Percentiles rank a stretch among this genome's conserved stretches.
Conservation (phyloP, 73 alveolate species). For the Paramecium bursaria region DNA sequence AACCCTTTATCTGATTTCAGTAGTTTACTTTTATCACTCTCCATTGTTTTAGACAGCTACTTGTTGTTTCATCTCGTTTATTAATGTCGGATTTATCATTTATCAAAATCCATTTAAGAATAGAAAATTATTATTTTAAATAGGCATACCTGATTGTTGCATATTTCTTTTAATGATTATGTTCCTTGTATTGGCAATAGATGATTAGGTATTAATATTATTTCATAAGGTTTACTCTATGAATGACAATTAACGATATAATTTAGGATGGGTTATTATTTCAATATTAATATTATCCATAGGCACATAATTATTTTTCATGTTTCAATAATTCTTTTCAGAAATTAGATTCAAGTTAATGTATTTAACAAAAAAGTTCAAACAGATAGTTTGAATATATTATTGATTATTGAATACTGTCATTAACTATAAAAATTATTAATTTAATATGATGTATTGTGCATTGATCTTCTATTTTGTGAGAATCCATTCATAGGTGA, state of each 20-base stretch:
- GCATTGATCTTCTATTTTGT: too few species aligned
- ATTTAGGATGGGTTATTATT: slow-evolving; percentile 47
- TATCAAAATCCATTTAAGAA: slow-evolving; percentile 46
- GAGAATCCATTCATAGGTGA: too few species aligned
- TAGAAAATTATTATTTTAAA: neutral
- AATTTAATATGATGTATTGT: too few species aligned
- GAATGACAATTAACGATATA: slow-evolving; percentile 8
- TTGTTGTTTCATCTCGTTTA: slow-evolving; percentile 34
- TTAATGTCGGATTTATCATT: neutral
- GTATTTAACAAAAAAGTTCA: too few species aligned
- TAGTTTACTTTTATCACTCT: slow-evolving; percentile 21
- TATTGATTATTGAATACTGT: too few species aligned
- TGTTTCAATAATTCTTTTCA: too few species aligned
- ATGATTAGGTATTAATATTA: slow-evolving; percentile 8
- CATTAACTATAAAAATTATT: too few species aligned
- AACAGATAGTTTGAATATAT: too few species aligned
- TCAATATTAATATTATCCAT: slow-evolving; percentile 17
- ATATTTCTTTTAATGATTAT: slow-evolving; percentile 19
- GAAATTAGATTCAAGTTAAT: too few species aligned
- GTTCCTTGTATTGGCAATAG: slow-evolving; percentile 27
- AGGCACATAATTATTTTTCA: neutral
- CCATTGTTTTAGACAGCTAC: slow-evolving; percentile 39
- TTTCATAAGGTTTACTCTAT: neutral
- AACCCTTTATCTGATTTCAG: neutral
- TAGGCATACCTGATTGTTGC: slow-evolving; percentile 13